Conservation (phyloP, 805 yeast genomes). For the Yarrowia porcina region DNA sequence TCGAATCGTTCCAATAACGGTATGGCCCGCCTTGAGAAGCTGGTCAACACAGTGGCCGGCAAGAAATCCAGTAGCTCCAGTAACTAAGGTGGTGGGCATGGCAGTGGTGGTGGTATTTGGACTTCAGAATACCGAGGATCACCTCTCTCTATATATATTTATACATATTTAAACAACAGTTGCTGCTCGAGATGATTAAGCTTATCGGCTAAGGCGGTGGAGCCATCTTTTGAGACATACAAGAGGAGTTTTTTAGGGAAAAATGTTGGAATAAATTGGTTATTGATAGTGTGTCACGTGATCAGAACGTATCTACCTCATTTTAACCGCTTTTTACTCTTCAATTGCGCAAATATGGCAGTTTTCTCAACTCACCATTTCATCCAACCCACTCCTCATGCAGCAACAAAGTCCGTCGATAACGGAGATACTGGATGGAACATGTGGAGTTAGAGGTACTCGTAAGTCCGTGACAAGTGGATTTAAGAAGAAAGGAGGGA, state of each 20-base stretch:
- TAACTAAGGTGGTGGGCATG: conserved; percentile 38
- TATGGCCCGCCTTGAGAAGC: conserved; percentile 43
- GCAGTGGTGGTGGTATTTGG: not conserved
- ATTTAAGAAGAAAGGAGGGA: not conserved
- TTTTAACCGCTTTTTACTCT: too few relatives aligned
- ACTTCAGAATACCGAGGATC: too few relatives aligned
- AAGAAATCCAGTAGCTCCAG: conserved; percentile 49
- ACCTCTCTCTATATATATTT: not conserved
- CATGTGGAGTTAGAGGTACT: not conserved
- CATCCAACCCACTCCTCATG: not conserved
- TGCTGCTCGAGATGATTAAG: too few relatives aligned
- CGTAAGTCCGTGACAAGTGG: not conserved
- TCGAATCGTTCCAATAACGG: conserved; percentile 51
- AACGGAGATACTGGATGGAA: not conserved
- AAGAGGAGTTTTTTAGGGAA: too few relatives aligned
- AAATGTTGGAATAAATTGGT: too few relatives aligned
- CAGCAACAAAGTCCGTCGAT: not conserved
- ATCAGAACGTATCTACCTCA: too few relatives aligned
- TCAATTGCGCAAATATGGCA: not conserved
- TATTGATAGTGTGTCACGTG: too few relatives aligned
- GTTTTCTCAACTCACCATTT: not conserved
- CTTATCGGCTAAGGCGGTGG: too few relatives aligned
- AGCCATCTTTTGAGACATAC: too few relatives aligned
- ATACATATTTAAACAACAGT: too few relatives aligned
- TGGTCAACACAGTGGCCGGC: conserved; percentile 44